phyloP scores from a whole-genome alignment of 1,139 yeast species.

The Debaryomycetaceae sp. region DNA sequence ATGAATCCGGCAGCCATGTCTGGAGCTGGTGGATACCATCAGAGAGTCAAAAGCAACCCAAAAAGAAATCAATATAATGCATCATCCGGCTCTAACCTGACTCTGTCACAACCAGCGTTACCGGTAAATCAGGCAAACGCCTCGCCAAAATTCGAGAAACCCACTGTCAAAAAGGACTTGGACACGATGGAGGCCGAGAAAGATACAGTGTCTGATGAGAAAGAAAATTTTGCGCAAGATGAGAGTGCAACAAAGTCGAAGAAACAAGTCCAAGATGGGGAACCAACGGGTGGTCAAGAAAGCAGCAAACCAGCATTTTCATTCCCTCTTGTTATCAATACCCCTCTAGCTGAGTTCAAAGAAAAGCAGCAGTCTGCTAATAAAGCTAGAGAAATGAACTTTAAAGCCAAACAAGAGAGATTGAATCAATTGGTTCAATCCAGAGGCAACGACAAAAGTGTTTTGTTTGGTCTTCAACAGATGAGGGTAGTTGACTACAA shows the following conservation, averaged over 20 bases:
- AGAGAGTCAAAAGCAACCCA: conserved; percentile 4
- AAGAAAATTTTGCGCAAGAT: background rate
- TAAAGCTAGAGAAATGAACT: conserved; percentile 9
- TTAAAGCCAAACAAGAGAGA: conserved; percentile 10
- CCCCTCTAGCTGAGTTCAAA: conserved; percentile 11
- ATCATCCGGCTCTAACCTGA: conserved; percentile 1
- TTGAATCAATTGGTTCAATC: conserved; percentile 11
- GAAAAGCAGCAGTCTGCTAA: conserved; percentile 3
- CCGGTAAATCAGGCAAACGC: background rate
- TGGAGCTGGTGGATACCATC: conserved; percentile 1
- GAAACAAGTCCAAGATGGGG: background rate
- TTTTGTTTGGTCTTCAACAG: conserved; percentile 11
- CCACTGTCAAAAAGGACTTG: background rate
- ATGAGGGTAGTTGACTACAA: conserved; percentile 17
- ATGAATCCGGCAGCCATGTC: conserved; percentile 1
- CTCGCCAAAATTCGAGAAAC: background rate
- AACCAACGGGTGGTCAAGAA: background rate
- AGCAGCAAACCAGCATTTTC: conserved; percentile 1
- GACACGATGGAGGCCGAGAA: background rate
- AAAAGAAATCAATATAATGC: conserved; percentile 4
- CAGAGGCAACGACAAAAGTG: conserved; percentile 8
- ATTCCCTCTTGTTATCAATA: conserved; percentile 20
- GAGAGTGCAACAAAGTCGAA: background rate
- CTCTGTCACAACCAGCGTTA: background rate
- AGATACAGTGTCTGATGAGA: background rate